Percentiles rank a stretch among this genome's conserved stretches.
Evolutionary conservation across 352 stramenopile species (phyloP).

Genomic region (Phytophthora cryptogea): DNA sequence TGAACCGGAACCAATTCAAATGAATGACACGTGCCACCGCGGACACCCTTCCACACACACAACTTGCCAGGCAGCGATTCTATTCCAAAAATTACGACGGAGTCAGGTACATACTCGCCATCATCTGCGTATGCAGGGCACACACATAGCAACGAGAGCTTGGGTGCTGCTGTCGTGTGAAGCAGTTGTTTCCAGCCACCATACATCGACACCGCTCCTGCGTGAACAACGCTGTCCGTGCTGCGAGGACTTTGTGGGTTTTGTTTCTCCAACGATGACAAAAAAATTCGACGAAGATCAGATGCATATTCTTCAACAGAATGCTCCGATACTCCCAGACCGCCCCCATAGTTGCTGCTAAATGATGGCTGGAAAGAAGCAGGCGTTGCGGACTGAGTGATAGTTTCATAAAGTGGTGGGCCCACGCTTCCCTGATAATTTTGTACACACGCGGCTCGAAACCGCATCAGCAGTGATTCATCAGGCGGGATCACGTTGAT

Average conservation of each 20-base stretch:
- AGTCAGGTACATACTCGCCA: constrained; percentile 74
- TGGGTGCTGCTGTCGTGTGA: constrained; percentile 34
- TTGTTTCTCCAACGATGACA: constrained; percentile 39
- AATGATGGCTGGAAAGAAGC: constrained; percentile 24
- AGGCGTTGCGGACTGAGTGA: constrained; percentile 17
- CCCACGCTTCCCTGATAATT: constrained; percentile 16
- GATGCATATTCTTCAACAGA: constrained; percentile 35
- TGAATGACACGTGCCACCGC: constrained; percentile 30
- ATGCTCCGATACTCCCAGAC: constrained; percentile 14
- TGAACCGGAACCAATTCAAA: constrained; percentile 59
- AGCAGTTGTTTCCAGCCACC: constrained; percentile 68
- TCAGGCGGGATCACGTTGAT: constrained; percentile 38
- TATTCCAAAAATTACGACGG: constrained; percentile 73
- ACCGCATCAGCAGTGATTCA: constrained; percentile 47
- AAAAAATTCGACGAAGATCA: constrained; percentile 41
- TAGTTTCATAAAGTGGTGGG: constrained; percentile 10
- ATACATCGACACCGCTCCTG: constrained; percentile 74
- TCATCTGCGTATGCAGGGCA: constrained; percentile 78
- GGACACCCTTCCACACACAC: constrained; percentile 66
- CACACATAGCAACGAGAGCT: constrained; percentile 58
- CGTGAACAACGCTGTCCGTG: constrained; percentile 53
- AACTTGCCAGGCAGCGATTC: constrained; percentile 51
- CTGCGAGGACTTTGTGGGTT: constrained; percentile 27
- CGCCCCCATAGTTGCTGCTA: constrained; percentile 7
- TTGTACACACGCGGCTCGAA: constrained; percentile 43